phyloP scores from a whole-genome alignment of 1,284 basidiomycete genomes.

The Serendipita sp. region DNA sequence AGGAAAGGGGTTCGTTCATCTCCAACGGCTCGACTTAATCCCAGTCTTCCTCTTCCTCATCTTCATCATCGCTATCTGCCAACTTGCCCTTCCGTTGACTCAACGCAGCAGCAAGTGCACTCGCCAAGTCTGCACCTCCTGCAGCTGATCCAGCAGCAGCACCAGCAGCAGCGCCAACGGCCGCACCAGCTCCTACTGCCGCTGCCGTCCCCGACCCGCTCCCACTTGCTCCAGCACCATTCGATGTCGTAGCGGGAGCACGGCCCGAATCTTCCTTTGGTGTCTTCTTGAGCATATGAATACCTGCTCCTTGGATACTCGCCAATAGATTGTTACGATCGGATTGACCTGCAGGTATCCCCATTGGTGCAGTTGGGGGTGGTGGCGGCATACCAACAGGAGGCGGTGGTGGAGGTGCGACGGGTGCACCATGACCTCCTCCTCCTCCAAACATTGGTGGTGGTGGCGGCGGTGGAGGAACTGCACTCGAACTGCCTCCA shows the following conservation, averaged over 20 bases:
- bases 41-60: conserved; percentile 82
- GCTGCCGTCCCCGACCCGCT: conserved; percentile 15
- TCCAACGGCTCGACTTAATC: conserved; percentile 30
- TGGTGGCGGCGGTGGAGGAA: conserved; percentile 18
- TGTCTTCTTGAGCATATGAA: conserved; percentile 64
- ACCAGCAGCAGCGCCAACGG: conserved; percentile 28
- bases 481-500: conserved; percentile 14
- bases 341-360: conserved; percentile 24
- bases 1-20: no score
- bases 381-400: conserved; percentile 14
- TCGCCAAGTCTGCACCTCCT: conserved; percentile 42
- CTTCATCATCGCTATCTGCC: conserved; percentile 77
- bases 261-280: conserved; percentile 23
- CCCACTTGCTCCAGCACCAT: conserved; percentile 9
- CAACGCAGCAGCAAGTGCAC: conserved; percentile 51
- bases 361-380: conserved; percentile 8
- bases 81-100: conserved; percentile 76
- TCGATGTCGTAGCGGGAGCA: conserved; percentile 12
- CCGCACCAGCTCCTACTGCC: conserved; percentile 14
- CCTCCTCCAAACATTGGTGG: conserved; percentile 20
- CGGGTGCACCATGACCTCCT: conserved; percentile 12
- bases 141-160: conserved; percentile 28
- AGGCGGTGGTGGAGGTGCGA: conserved; percentile 25
- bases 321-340: conserved; percentile 49
- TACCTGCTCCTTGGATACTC: conserved; percentile 52